phyloP scores from a whole-genome alignment of 371 early-diverging fungal species.

The Rhizopus sp. region DNA sequence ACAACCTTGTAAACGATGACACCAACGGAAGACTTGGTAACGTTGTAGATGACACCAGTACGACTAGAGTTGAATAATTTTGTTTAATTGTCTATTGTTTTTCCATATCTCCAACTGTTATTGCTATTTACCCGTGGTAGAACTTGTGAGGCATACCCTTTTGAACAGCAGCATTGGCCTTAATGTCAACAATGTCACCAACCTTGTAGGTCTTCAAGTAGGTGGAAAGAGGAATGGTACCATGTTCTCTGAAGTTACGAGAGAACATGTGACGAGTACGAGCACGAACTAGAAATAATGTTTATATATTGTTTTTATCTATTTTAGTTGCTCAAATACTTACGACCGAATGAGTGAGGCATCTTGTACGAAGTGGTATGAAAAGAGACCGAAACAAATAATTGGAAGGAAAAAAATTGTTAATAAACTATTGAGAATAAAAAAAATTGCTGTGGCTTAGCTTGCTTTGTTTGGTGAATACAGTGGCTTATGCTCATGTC shows the following conservation, averaged over 20 bases:
- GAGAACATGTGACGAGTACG: slow-evolving; percentile 99
- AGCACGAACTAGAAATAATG: slow-evolving; percentile 71
- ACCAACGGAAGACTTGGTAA: slow-evolving; percentile 98
- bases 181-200: slow-evolving; percentile 99
- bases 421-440: slow-evolving; percentile 19
- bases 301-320: slow-evolving; percentile 3
- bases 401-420: slow-evolving; percentile 28
- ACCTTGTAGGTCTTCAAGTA: slow-evolving; percentile 98
- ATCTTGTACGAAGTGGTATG: slow-evolving; percentile 48
- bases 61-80: slow-evolving; percentile 55
- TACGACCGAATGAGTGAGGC: slow-evolving; percentile 95
- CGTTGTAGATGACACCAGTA: slow-evolving; percentile 98
- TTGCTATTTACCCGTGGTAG: slow-evolving; percentile 92
- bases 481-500: slow-evolving; percentile 17
- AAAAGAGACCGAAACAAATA: slow-evolving; percentile 26
- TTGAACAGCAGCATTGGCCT: slow-evolving; percentile 92
- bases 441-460: slow-evolving; percentile 36
- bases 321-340: slow-evolving; percentile 21
- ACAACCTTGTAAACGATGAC: slow-evolving; percentile 98
- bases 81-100: slow-evolving; percentile 1
- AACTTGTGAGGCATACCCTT: slow-evolving; percentile 99
- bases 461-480: not conserved
- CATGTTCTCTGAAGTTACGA: slow-evolving; percentile 95
- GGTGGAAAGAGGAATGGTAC: slow-evolving; percentile 93
- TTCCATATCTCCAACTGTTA: not conserved